phyloP scores from a whole-genome alignment of 768 basidiomycete species.

The Leucosporidium creatinivorum region DNA sequence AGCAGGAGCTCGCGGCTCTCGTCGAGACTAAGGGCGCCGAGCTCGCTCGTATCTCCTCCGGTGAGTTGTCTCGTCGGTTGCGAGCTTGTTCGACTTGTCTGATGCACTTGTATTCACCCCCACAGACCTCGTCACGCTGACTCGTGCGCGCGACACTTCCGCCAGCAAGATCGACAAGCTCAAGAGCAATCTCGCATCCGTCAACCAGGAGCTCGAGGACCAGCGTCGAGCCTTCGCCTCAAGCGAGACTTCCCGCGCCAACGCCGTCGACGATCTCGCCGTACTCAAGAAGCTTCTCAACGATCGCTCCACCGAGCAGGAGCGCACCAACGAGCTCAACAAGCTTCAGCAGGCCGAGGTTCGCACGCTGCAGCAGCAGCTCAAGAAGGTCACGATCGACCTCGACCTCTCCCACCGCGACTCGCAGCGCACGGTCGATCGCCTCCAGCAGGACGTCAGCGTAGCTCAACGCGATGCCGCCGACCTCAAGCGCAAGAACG shows the following conservation, averaged over 20 bases:
- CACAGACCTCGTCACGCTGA: conserved; percentile 62
- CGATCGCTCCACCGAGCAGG: conserved; percentile 79
- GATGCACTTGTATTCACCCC: background rate
- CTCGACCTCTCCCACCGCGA: conserved; percentile 57
- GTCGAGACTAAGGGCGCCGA: conserved; percentile 72
- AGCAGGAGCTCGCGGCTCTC: conserved; percentile 65
- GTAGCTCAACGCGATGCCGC: conserved; percentile 42
- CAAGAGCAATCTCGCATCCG: background rate
- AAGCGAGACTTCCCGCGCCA: conserved; percentile 46
- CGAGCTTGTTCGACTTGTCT: background rate
- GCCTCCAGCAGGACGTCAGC: conserved; percentile 58
- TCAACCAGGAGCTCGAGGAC: conserved; percentile 6
- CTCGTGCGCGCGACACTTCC: conserved; percentile 46
- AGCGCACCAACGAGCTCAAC: conserved; percentile 71
- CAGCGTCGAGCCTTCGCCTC: conserved; percentile 49
- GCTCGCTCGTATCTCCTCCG: conserved; percentile 51
- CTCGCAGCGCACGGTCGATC: background rate
- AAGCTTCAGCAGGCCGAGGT: conserved; percentile 83
- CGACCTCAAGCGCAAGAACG: conserved; percentile 1
- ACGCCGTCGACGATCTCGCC: conserved; percentile 74
- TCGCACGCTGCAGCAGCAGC: conserved; percentile 58
- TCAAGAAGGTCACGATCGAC: conserved; percentile 57
- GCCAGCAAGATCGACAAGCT: conserved; percentile 1
- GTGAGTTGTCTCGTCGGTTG: background rate
- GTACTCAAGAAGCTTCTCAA: conserved; percentile 74